Evolutionary conservation across 129 eudicot genomes (phyloP).

Genomic region (Daucus carota): DH1_v3.0 NC_030381.2:20275001-20275500

Average conservation of each 20-base stretch:
- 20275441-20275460: background rate
- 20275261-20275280: background rate
- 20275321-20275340: conserved; percentile 98
- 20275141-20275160: background rate
- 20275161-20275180: background rate
- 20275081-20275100: background rate
- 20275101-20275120: background rate
- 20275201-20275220: background rate
- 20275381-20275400: conserved; percentile 88
- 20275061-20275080: background rate
- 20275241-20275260: background rate
- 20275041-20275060: background rate
- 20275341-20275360: conserved; percentile 81
- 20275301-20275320: conserved; percentile 95
- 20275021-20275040: background rate
- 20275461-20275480: background rate
- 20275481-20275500: conserved; percentile 12
- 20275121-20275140: background rate
- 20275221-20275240: background rate
- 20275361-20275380: conserved; percentile 96
- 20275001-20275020: background rate
- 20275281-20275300: conserved; percentile 32
- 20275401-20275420: conserved; percentile 30
- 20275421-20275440: background rate
- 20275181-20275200: background rate